These are phyloP conservation scores for Bretschneidera sinensis DNA, from an alignment of 345 rosid genomes.

Conservation along the genomic window DNA sequence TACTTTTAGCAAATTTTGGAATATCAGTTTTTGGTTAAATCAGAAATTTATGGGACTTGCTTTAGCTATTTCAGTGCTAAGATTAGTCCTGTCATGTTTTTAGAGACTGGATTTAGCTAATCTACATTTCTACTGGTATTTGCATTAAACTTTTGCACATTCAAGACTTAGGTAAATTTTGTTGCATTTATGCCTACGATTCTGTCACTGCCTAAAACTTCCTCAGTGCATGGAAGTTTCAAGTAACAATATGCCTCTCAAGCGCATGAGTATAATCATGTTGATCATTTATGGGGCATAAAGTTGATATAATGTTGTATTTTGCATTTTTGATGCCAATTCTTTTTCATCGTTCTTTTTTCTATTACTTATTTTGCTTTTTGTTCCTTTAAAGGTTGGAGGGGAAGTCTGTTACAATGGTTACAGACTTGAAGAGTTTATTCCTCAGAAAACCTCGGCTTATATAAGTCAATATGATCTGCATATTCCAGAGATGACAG, in stretches of 20 bases:
- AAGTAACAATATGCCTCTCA: no score
- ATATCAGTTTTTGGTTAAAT: background rate
- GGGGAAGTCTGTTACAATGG: slow-evolving; percentile 59
- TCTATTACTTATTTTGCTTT: background rate
- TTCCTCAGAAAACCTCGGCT: slow-evolving; percentile 34
- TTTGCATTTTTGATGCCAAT: background rate
- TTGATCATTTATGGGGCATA: background rate
- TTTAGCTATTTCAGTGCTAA: background rate
- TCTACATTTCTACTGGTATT: no score
- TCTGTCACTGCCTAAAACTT: no score
- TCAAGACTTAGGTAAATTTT: no score
- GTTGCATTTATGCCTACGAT: no score
- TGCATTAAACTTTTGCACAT: no score
- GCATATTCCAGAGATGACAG: slow-evolving; percentile 79
- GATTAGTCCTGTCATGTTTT: background rate
- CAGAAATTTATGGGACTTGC: background rate
- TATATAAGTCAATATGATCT: slow-evolving; percentile 72
- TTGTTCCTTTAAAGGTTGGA: slow-evolving; percentile 7
- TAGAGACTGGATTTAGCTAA: no score
- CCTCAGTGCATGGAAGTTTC: no score
- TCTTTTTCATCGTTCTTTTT: background rate
- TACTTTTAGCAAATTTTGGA: background rate
- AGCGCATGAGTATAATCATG: no score
- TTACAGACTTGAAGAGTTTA: slow-evolving; percentile 39
- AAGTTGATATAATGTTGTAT: background rate